These are phyloP conservation scores for Rhodotorula sp. DNA, from an alignment of 1,284 basidiomycete species.

Conservation along the genomic window DNA sequence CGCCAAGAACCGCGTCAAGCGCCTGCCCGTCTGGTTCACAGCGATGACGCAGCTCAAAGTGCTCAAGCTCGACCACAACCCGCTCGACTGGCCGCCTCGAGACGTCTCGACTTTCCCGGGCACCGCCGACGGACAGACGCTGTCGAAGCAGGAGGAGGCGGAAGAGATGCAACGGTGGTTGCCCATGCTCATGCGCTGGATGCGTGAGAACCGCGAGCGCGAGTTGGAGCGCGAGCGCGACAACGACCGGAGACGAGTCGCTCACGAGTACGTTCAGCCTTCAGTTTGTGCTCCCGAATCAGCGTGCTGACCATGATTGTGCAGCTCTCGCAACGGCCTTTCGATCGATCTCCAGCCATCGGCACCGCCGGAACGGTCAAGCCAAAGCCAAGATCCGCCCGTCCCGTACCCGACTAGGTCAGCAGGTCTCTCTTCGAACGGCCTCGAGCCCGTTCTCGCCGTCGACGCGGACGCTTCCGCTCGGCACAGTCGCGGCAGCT, in stretches of 20 bases:
- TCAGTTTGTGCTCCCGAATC: neutral
- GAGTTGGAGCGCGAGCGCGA: conserved; percentile 23
- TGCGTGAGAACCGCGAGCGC: conserved; percentile 27
- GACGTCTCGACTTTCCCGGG: conserved; percentile 42
- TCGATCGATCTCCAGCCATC: too few relatives aligned
- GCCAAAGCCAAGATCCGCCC: too few relatives aligned
- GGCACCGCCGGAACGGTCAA: too few relatives aligned
- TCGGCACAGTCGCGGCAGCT: conserved; percentile 61
- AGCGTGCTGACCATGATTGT: neutral
- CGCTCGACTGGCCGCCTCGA: conserved; percentile 74
- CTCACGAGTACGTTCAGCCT: neutral
- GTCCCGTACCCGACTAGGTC: too few relatives aligned
- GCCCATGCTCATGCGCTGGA: conserved; percentile 67
- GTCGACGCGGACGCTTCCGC: conserved; percentile 41
- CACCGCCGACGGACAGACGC: conserved; percentile 27
- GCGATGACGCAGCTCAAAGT: conserved; percentile 73
- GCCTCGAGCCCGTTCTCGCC: neutral
- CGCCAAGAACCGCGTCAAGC: conserved; percentile 77
- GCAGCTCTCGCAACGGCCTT: too few relatives aligned
- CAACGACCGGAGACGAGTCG: conserved; percentile 12
- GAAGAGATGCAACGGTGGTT: conserved; percentile 60
- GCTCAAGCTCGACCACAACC: conserved; percentile 83
- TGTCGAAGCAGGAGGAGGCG: conserved; percentile 49
- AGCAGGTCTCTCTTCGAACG: too few relatives aligned
- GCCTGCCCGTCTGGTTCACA: conserved; percentile 74